Evolutionary conservation across 2,329 filamentous ascomycete genomes (phyloP), one percentile per base, ranked within the genome.

Genomic region (Penicillium sp.): DNA sequence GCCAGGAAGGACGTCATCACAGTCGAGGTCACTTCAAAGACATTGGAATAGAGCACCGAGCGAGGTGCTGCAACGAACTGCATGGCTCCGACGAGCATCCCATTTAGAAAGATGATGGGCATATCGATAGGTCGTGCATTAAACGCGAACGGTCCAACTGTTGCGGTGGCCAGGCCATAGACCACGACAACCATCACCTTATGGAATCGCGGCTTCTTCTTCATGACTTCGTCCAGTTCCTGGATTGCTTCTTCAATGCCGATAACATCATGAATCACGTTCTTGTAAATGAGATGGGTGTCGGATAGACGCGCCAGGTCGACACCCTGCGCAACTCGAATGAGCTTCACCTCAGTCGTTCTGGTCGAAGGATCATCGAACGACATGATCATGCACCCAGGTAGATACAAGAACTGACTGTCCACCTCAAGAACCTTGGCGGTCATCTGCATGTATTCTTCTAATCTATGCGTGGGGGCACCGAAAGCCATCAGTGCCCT

Each of bases 381-480:
- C 2, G 53, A 51, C 50, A 56, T 56, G n/a, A 56, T 43, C 53
- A 56, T 56, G 28, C 53, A 56, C 3, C 53, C 87, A 86, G 59
- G 94, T 17, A 95, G 79, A 61, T 95, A 95, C 10, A 94, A 69
- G 54, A 93, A 95, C 57, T 94, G 87, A 7, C 84, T 84, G 51
- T 94, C 86, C 16, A 94, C 89, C 63, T 89, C 86, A 20, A 95
- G 76, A 1, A 93, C 86, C 13, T 86, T 78, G 1, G 89, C 83
- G 4, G 86, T 87, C 85, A 90, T 94, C 48, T 78, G 82, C 79
- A 95, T 83, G 64, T 94, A 94, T 59, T 94, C 71, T 66, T 95
- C 90, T 11, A 95, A 73, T 15, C 90, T 81, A 68, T 96, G 90
- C 0, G 89, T 94, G 1, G 90, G 90, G 1, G 90, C 90, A n/a